Conservation (phyloP, 345 rosid species). For the Salix viminalis region DNA sequence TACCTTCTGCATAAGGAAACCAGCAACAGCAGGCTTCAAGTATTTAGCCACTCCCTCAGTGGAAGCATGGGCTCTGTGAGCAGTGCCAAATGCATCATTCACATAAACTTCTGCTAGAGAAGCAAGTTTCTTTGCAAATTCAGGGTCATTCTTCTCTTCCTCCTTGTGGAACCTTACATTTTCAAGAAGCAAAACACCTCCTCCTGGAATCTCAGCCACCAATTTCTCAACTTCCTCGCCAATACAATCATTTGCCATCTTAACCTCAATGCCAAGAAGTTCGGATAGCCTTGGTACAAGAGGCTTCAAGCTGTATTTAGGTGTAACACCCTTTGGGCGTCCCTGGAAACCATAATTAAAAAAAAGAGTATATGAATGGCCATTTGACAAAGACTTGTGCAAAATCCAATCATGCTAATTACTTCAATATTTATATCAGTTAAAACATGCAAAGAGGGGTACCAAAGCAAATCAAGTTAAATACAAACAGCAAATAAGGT, state of each 20-base stretch:
- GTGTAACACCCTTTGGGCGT: slow-evolving; percentile 92
- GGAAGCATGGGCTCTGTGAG: slow-evolving; percentile 97
- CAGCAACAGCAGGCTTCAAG: slow-evolving; percentile 94
- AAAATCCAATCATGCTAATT: neutral
- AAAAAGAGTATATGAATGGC: neutral
- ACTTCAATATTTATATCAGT: neutral
- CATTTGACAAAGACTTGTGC: neutral
- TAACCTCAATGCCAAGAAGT: slow-evolving; percentile 81
- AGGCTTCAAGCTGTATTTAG: slow-evolving; percentile 93
- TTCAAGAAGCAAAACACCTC: slow-evolving; percentile 82
- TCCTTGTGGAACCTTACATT: slow-evolving; percentile 89
- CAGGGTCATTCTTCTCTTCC: slow-evolving; percentile 93
- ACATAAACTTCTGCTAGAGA: slow-evolving; percentile 28
- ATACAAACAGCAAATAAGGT: too few relatives aligned
- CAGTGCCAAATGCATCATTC: slow-evolving; percentile 67
- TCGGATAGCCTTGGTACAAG: slow-evolving; percentile 84
- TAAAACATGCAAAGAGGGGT: too few relatives aligned
- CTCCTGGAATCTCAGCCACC: slow-evolving; percentile 63
- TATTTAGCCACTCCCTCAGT: slow-evolving; percentile 78
- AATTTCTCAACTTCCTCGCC: slow-evolving; percentile 72
- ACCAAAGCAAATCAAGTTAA: too few relatives aligned
- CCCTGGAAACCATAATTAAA: slow-evolving; percentile 54
- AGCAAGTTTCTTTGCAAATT: slow-evolving; percentile 80
- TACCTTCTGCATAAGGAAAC: slow-evolving; percentile 95
- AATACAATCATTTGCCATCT: slow-evolving; percentile 77